Conservation (phyloP, 116 monocot species). For the Zostera marina region DNA sequence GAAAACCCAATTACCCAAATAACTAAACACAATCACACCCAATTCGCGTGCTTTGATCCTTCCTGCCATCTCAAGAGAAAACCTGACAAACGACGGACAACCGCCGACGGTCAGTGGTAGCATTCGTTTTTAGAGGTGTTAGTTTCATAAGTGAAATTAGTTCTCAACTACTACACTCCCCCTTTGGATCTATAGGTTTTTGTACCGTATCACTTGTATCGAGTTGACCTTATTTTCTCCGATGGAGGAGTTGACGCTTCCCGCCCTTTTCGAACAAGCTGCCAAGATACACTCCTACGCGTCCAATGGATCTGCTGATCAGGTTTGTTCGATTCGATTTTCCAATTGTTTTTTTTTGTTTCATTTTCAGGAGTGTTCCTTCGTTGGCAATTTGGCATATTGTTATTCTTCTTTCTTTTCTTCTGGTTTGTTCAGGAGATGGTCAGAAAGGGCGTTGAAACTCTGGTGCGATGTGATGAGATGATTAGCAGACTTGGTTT, state of each 20-base stretch:
- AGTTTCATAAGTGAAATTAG: too few species aligned
- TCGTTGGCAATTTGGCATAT: too few species aligned
- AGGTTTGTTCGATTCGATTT: slow-evolving; percentile 22
- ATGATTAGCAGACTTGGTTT: slow-evolving; percentile 87
- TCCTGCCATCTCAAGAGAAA: too few species aligned
- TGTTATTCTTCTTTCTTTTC: not conserved
- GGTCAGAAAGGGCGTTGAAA: slow-evolving; percentile 48
- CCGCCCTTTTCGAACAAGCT: slow-evolving; percentile 74
- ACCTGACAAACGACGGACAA: too few species aligned
- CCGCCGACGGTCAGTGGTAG: too few species aligned
- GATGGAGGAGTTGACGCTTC: slow-evolving; percentile 63
- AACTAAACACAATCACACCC: too few species aligned
- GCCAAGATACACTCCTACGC: slow-evolving; percentile 46
- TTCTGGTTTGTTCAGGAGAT: slow-evolving; percentile 27
- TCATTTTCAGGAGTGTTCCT: not conserved
- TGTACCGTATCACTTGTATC: not conserved
- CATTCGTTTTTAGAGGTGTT: too few species aligned
- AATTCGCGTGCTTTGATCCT: too few species aligned
- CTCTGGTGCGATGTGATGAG: slow-evolving; percentile 56
- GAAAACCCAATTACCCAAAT: too few species aligned
- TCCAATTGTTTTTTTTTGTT: not conserved
- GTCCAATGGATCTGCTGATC: slow-evolving; percentile 45
- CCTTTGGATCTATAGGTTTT: not conserved
- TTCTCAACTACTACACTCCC: too few species aligned
- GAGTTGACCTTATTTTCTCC: not conserved